These are phyloP conservation scores for Cyberlindnera xishuangbannaensis DNA, from an alignment of 805 yeast genomes.

Conservation along the genomic window DNA sequence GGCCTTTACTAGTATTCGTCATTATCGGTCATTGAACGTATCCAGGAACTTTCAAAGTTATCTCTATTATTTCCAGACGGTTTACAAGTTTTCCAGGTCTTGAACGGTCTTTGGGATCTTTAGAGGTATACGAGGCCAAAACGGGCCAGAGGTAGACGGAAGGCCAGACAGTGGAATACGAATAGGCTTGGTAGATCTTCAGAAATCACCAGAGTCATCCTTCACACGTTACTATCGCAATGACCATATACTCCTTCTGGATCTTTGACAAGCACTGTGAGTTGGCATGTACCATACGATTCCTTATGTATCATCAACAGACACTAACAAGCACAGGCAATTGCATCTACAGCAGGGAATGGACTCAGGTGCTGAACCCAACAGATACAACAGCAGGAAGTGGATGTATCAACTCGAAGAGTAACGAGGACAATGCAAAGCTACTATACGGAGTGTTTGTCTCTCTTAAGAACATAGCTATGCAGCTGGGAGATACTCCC, in stretches of 20 bases:
- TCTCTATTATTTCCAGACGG: no score
- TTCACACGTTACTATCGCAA: no score
- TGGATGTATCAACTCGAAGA: slow-evolving; percentile 45
- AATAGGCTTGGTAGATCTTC: no score
- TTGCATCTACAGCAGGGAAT: slow-evolving; percentile 79
- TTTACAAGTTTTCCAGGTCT: no score
- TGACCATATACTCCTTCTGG: slow-evolving; percentile 82
- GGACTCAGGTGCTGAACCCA: slow-evolving; percentile 33
- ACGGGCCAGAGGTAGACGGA: no score
- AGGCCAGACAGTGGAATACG: no score
- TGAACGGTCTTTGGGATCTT: no score
- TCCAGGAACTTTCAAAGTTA: no score
- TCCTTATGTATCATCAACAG: background rate
- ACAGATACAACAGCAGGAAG: slow-evolving; percentile 12
- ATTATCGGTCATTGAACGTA: no score
- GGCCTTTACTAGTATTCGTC: no score
- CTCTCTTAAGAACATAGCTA: slow-evolving; percentile 70
- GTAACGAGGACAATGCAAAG: slow-evolving; percentile 67
- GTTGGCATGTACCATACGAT: slow-evolving; percentile 15
- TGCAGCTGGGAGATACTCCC: slow-evolving; percentile 38
- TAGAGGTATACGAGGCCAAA: no score
- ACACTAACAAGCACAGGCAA: slow-evolving; percentile 33
- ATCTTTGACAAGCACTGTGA: slow-evolving; percentile 85
- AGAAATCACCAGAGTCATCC: no score
- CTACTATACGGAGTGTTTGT: slow-evolving; percentile 80